phyloP scores from a whole-genome alignment of 768 basidiomycete species.

The Suillus sp. region DNA sequence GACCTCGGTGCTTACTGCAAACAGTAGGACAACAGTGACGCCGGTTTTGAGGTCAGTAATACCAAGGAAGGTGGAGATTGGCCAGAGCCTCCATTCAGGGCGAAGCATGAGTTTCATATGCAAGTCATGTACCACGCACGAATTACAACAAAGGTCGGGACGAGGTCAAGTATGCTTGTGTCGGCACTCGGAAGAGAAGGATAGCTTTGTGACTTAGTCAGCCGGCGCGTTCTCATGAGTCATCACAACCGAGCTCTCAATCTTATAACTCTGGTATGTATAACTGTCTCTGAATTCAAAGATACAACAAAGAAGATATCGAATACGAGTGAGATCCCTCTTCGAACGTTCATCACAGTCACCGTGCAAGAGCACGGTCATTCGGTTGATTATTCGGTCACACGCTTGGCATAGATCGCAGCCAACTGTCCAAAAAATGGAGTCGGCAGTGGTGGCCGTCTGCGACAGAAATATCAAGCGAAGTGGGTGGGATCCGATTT shows the following conservation, averaged over 20 bases:
- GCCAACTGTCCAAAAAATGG: constrained; percentile 72
- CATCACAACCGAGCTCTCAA: neutral
- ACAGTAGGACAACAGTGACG: constrained; percentile 83
- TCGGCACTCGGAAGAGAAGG: neutral
- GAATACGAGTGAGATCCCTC: constrained; percentile 12
- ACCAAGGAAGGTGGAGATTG: constrained; percentile 80
- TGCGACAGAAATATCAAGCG: constrained; percentile 24
- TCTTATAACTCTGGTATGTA: no score
- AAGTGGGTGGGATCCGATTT: constrained; percentile 5
- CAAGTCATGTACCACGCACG: constrained; percentile 32
- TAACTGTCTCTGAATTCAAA: constrained; percentile 17
- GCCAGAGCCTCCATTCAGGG: constrained; percentile 83
- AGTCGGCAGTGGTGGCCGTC: constrained; percentile 70
- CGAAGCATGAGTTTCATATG: constrained; percentile 80
- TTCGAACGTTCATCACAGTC: constrained; percentile 30
- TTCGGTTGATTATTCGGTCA: neutral
- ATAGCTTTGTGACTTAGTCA: constrained; percentile 1
- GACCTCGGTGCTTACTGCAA: constrained; percentile 63
- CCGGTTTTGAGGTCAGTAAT: constrained; percentile 94
- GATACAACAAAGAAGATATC: constrained; percentile 14
- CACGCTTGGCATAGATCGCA: neutral
- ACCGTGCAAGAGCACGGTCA: constrained; percentile 32
- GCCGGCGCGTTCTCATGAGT: neutral
- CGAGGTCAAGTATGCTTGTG: neutral
- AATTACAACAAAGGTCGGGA: constrained; percentile 1